A percentile compares a stretch with the other conserved stretches of the same genome.
Conservation (phyloP, 2,329 filamentous ascomycete species). For the Fusarium sp. region DNA sequence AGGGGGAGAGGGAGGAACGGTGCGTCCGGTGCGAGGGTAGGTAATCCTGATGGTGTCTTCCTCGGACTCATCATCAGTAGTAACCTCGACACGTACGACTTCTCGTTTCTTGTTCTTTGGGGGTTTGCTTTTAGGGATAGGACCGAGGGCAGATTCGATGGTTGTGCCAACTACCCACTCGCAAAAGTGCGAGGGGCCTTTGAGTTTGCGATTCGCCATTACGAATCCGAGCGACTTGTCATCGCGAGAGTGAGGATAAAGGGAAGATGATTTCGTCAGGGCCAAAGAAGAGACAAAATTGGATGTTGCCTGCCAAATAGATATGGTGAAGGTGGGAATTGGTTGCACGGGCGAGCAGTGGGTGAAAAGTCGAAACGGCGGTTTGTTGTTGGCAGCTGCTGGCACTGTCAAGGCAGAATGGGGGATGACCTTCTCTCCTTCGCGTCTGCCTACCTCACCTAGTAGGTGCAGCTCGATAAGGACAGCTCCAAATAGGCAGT, state of each 20-base stretch:
- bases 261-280: background rate
- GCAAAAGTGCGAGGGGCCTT: slow-evolving; percentile 49
- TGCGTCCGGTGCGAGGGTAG: slow-evolving; percentile 57
- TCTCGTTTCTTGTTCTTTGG: slow-evolving; percentile 45
- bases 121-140: slow-evolving; percentile 44
- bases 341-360: background rate
- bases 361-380: background rate
- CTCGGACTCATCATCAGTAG: slow-evolving; percentile 65
- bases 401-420: slow-evolving; percentile 18
- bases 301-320: background rate
- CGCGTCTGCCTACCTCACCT: background rate
- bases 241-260: background rate
- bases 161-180: slow-evolving; percentile 58
- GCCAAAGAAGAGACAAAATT: slow-evolving; percentile 1
- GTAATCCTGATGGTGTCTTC: slow-evolving; percentile 62
- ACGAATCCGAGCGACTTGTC: slow-evolving; percentile 3
- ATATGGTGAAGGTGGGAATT: background rate
- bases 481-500: too few relatives aligned
- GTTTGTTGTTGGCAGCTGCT: slow-evolving; percentile 10
- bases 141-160: slow-evolving; percentile 48
- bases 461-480: background rate
- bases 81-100: slow-evolving; percentile 57
- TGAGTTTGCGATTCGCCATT: slow-evolving; percentile 38
- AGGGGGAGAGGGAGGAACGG: background rate
- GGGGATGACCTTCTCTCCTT: background rate